phyloP scores from a whole-genome alignment of 352 stramenopile genomes.

The Globisporangium ultimum region DNA sequence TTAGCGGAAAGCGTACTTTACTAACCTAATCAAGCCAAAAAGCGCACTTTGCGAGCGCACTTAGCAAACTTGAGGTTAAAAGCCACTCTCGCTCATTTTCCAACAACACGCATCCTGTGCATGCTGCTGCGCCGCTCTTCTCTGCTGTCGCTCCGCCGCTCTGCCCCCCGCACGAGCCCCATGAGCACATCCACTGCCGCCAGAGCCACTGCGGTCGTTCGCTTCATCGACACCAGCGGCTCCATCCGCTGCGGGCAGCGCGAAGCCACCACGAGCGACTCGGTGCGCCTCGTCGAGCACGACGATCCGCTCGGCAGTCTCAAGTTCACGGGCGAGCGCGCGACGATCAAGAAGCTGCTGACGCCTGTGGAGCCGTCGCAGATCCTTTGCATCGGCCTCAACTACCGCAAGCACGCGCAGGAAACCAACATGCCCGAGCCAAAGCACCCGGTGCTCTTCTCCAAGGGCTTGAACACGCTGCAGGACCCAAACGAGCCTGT shows the following conservation, averaged over 20 bases:
- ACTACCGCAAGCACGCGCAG: conserved; percentile 87
- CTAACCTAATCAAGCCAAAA: too few relatives aligned
- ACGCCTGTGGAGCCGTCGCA: conserved; percentile 75
- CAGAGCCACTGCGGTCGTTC: conserved; percentile 53
- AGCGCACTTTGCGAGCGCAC: too few relatives aligned
- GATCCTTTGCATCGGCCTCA: conserved; percentile 87
- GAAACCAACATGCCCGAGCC: conserved; percentile 87
- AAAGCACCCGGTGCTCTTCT: conserved; percentile 83
- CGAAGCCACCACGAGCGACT: conserved; percentile 25
- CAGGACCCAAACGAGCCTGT: conserved; percentile 75
- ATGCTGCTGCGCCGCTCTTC: neutral
- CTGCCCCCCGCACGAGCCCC: conserved; percentile 11
- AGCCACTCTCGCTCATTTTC: too few relatives aligned
- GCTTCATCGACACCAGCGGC: conserved; percentile 62
- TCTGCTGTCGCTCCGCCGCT: neutral
- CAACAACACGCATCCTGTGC: neutral
- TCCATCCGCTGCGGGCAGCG: conserved; percentile 60
- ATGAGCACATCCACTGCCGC: conserved; percentile 8
- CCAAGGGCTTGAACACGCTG: conserved; percentile 81
- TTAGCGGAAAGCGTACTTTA: too few relatives aligned
- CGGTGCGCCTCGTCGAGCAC: conserved; percentile 51
- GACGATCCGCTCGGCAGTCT: conserved; percentile 66
- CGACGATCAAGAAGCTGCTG: conserved; percentile 68
- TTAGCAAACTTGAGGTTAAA: too few relatives aligned
- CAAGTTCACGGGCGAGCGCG: conserved; percentile 57